Base-by-base conservation (phyloP, 495 filamentous ascomycete species). In the Trichoderma virens region DNA sequence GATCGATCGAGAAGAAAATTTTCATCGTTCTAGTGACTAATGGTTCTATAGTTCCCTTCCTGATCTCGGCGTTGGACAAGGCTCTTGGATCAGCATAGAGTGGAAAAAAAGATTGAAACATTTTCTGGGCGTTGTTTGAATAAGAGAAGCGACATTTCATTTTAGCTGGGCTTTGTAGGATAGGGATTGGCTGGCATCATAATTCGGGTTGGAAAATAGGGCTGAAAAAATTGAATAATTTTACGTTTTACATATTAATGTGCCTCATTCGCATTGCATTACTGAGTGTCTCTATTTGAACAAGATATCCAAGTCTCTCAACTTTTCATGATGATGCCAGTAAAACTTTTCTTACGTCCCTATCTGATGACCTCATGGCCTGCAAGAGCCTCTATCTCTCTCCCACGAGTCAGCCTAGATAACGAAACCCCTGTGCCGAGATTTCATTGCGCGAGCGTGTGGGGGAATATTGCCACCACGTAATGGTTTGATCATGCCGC, bases 1-100 rank as follows among this genome's bases (percentile, higher is more conserved):
- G 82, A 31, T 79, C 74, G 30, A 75, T 72, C 20, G 59, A 93
- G 65, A 90, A 94, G 82, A 90, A 90, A 84, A 82, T 93, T 62
- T 80, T 72, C 83, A 41, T 39, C 43, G 31, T n/a, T 35, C 18
- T 30, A 20, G n/a, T n/a, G 23, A 20, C 20, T 51, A 51, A 51
- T 2, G 6, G 5, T 25, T 23, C 25, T 9, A 30, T 20, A 61
- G 35, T 56, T 9, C 51, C 51, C 25, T 14, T 28, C 25, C 25
- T 56, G 51, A 56, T 56, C 20, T 27, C 23, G 51, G 23, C 27
- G 2, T 28, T 56, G 51, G 51, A 56, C 25, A 56, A 56, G 51
- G 51, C 51, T 27, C 51, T 56, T 16, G 51, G 51, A 11, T 56
- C 51, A 13, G 51, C 51, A 30, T 56, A 56, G 25, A 23, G 18